Evolutionary conservation across 176 grass and related monocot genomes (phyloP).

Genomic region (Zea luxurians): DNA sequence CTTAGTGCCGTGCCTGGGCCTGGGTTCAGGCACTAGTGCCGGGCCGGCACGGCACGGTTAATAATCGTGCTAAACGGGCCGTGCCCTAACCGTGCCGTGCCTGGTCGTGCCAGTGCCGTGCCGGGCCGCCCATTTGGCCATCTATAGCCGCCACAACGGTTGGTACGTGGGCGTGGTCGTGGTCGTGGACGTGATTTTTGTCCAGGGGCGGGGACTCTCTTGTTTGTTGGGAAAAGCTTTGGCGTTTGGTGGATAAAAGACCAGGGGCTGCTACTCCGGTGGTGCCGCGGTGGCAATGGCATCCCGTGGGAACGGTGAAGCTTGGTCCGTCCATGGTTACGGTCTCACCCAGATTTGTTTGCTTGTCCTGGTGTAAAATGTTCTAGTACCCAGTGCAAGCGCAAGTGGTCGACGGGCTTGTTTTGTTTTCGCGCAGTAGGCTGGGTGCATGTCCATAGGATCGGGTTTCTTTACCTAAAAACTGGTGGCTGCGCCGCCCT

Average conservation of each 20-base stretch:
- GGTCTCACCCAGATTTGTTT: not conserved
- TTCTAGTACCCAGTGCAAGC: not conserved
- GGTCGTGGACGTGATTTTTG: not conserved
- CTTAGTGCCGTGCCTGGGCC: too few species aligned
- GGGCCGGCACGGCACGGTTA: too few species aligned
- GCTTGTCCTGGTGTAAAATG: not conserved
- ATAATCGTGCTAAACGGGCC: too few species aligned
- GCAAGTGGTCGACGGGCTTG: not conserved
- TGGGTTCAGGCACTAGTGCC: too few species aligned
- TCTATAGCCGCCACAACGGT: too few species aligned
- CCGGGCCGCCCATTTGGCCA: too few species aligned
- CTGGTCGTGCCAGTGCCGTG: too few species aligned
- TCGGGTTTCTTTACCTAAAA: too few species aligned
- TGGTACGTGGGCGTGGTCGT: not conserved
- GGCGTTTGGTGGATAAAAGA: not conserved
- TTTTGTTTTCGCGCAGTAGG: too few species aligned
- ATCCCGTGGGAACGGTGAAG: not conserved
- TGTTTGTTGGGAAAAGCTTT: not conserved
- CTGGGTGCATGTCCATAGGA: too few species aligned
- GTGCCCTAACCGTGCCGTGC: too few species aligned
- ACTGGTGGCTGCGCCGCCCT: too few species aligned
- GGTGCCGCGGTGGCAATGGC: not conserved
- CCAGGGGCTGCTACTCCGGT: not conserved
- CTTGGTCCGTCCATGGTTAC: not conserved
- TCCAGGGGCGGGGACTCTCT: not conserved